These are phyloP conservation scores for Cyphellophora europaea DNA, from an alignment of 2,329 filamentous ascomycete genomes.

Conservation along the genomic window DNA sequence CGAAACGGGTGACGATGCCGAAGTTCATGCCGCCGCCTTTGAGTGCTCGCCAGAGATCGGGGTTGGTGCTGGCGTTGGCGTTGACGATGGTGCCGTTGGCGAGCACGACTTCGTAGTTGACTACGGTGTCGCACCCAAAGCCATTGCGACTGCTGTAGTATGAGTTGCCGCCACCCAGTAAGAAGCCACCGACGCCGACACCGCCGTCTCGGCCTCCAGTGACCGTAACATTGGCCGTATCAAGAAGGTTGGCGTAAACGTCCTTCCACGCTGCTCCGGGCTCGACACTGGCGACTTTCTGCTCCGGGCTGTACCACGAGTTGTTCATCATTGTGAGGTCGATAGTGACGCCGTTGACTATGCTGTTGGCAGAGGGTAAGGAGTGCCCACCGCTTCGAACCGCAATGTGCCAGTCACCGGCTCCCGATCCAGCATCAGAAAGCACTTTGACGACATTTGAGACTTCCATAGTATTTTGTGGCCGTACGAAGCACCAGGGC, in stretches of 20 bases:
- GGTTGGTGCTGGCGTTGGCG: slow-evolving; percentile 31
- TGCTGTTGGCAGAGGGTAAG: slow-evolving; percentile 22
- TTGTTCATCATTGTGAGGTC: slow-evolving; percentile 18
- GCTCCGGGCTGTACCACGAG: slow-evolving; percentile 14
- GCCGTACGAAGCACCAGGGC: too few relatives aligned
- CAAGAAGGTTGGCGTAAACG: slow-evolving; percentile 25
- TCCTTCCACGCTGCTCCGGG: slow-evolving; percentile 25
- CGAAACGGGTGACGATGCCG: slow-evolving; percentile 28
- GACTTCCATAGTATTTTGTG: too few relatives aligned
- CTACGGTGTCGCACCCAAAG: slow-evolving; percentile 27
- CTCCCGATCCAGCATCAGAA: too few relatives aligned
- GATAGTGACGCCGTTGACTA: slow-evolving; percentile 24
- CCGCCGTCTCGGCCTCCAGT: slow-evolving; percentile 17
- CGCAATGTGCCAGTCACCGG: too few relatives aligned
- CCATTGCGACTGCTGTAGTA: slow-evolving; percentile 18
- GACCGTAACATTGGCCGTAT: slow-evolving; percentile 13
- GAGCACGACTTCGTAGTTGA: slow-evolving; percentile 37
- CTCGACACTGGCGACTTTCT: slow-evolving; percentile 15
- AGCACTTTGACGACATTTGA: too few relatives aligned
- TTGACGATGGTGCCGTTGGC: slow-evolving; percentile 40
- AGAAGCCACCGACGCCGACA: slow-evolving; percentile 21
- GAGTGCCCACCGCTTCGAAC: slow-evolving; percentile 21
- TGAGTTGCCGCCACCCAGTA: slow-evolving; percentile 4
- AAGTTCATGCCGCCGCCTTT: slow-evolving; percentile 47
- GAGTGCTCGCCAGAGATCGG: slow-evolving; percentile 44